phyloP scores from a whole-genome alignment of 2,329 filamentous ascomycete species.

The Ophiostoma sp. region DNA sequence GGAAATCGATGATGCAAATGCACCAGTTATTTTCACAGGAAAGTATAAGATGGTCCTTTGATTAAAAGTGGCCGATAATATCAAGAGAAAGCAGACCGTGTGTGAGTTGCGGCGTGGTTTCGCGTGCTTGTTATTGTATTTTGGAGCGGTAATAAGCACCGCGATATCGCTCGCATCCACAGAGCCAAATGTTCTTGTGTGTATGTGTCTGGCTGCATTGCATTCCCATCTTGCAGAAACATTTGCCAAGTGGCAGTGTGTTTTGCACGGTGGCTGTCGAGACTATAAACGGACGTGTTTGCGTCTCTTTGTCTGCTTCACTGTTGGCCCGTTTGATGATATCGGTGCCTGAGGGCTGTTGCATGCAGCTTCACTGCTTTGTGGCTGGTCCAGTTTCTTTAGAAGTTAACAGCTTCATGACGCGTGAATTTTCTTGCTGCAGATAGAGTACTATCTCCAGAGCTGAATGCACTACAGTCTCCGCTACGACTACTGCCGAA shows the following conservation, averaged over 20 bases:
- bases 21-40: not conserved
- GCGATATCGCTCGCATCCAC: not conserved
- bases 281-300: not conserved
- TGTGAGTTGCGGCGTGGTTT: not conserved
- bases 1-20: not conserved
- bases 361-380: not conserved
- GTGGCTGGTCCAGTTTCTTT: not conserved
- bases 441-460: not conserved
- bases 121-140: not conserved
- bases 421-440: not conserved
- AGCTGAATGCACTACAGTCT: not conserved
- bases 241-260: not conserved
- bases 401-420: not conserved
- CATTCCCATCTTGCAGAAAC: no score
- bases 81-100: not conserved
- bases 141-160: no score
- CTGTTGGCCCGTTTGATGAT: not conserved
- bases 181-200: not conserved
- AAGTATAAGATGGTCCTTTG: not conserved
- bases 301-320: not conserved
- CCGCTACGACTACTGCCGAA: not conserved
- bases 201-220: not conserved
- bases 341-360: not conserved
- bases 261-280: not conserved
- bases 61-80: not conserved